Base-by-base conservation (phyloP, 495 filamentous ascomycete genomes). In the Penicillium simplicissimum region DNA sequence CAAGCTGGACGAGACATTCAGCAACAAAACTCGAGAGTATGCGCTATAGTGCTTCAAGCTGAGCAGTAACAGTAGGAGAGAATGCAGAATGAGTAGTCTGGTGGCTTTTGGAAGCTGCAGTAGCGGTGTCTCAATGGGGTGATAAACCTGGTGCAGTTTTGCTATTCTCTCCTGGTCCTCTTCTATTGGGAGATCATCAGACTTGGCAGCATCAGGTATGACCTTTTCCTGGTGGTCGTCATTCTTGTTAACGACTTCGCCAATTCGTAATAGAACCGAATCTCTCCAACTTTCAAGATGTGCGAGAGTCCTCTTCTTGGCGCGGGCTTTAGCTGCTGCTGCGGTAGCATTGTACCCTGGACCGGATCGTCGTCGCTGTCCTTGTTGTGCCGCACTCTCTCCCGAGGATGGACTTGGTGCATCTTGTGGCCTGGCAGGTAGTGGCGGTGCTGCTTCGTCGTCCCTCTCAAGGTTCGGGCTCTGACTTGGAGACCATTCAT, bases 1-100 rank as follows among this genome's bases (percentile, higher is more conserved):
- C 4, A 96, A 74, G 15, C 88, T 90, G 9, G 88, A 88, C 9
- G 87, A 75, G 11, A 93, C 72, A 64, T 88, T 79, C 9, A 93
- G 70, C 34, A 97, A 82, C 10, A 96, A 71, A 15, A 93, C 82
- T 17, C 92, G 84, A 6, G 92, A 92, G 55, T 89, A 86, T 10
- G 89, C 84, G 58, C 81, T 82, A 70, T 97, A 96, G 56, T 90
- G 84, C 69, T 95, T 88, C n/a, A 96, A 71, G 8, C 90, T 92
- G 21, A 97, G 79, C 25, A 94, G 65, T 21, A 96, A 73, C 8
- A 96, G 79, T 4, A 97, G 75, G 42, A 94, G 76, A 1, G 87
- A 85, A 61, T 84, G 80, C 14, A 84, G 69, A 53, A 84, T 79
- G n/a, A 84, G 73, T 33, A 79, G 69, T 48, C 72, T 73, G 45